These are phyloP conservation scores for Kalanchoe fedtschenkoi DNA, from an alignment of 164 flowering plant genomes.

Conservation along the genomic window DNA sequence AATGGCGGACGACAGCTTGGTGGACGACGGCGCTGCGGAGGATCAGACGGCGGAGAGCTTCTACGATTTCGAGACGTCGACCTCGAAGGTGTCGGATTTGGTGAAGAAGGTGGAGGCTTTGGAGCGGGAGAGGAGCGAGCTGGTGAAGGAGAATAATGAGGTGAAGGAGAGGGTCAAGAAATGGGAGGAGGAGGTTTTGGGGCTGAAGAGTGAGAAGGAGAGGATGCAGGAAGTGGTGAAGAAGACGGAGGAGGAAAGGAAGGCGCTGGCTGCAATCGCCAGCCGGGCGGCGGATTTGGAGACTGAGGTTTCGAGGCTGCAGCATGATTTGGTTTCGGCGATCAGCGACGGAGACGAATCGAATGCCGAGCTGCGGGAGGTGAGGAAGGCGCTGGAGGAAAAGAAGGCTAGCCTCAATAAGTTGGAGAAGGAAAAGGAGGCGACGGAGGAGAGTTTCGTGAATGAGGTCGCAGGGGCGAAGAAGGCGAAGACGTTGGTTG, in stretches of 20 bases:
- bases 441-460: slow-evolving; percentile 9
- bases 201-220: slow-evolving; percentile 21
- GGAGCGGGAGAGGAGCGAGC: slow-evolving; percentile 29
- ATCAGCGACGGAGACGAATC: slow-evolving; percentile 32
- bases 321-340: slow-evolving; percentile 46
- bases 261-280: slow-evolving; percentile 25
- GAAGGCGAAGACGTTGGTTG: slow-evolving; percentile 7
- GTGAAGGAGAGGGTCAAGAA: slow-evolving; percentile 18
- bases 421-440: slow-evolving; percentile 29
- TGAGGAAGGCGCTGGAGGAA: slow-evolving; percentile 27
- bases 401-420: slow-evolving; percentile 21
- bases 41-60: slow-evolving; percentile 18
- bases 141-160: slow-evolving; percentile 21
- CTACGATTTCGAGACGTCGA: slow-evolving; percentile 17
- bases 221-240: slow-evolving; percentile 17
- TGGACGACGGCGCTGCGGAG: slow-evolving; percentile 20
- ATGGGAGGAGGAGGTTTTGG: slow-evolving; percentile 29
- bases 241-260: slow-evolving; percentile 22
- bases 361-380: slow-evolving; percentile 18
- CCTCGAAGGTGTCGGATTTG: slow-evolving; percentile 18
- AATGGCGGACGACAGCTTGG: slow-evolving; percentile 35
- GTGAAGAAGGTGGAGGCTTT: slow-evolving; percentile 22
- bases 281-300: slow-evolving; percentile 50
- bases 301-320: slow-evolving; percentile 47
- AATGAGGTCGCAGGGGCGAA: slow-evolving; percentile 10